Percentiles rank a stretch among this genome's conserved stretches.
phyloP scores from a whole-genome alignment of 768 basidiomycete genomes.

The Lactarius psammicola region DNA sequence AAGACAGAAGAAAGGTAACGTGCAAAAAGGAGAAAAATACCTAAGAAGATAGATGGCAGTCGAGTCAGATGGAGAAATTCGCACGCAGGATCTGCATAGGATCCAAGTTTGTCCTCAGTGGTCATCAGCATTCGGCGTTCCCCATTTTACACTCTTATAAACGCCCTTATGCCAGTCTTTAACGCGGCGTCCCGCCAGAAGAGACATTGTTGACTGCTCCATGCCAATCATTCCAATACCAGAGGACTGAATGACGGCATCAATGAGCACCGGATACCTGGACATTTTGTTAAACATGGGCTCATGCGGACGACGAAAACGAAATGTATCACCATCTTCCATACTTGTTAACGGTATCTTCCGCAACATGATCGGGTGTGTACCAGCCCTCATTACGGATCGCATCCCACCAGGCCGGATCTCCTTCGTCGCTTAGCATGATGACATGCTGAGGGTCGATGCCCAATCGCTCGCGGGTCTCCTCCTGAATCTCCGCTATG shows the following conservation, averaged over 20 bases:
- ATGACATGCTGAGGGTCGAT: slow-evolving; percentile 38
- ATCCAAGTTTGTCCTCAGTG: slow-evolving; percentile 37
- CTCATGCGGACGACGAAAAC: background rate
- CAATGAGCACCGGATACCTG: slow-evolving; percentile 74
- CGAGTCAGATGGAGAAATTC: background rate
- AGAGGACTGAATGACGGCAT: slow-evolving; percentile 66
- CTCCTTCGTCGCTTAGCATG: slow-evolving; percentile 45
- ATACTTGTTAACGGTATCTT: slow-evolving; percentile 37
- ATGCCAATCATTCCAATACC: slow-evolving; percentile 73
- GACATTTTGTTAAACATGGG: slow-evolving; percentile 2
- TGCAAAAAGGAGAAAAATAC: background rate
- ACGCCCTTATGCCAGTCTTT: slow-evolving; percentile 63
- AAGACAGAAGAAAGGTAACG: background rate
- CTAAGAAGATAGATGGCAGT: background rate
- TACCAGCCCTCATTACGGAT: slow-evolving; percentile 40
- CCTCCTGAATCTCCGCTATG: slow-evolving; percentile 39
- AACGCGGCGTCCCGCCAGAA: slow-evolving; percentile 62
- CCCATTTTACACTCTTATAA: slow-evolving; percentile 56
- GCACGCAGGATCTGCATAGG: background rate
- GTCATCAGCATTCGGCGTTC: slow-evolving; percentile 53
- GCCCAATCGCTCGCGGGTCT: slow-evolving; percentile 36
- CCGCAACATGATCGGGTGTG: slow-evolving; percentile 35
- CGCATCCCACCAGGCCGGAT: slow-evolving; percentile 42
- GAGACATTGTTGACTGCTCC: slow-evolving; percentile 67
- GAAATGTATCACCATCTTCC: slow-evolving; percentile 37